Percentiles rank a stretch among this genome's conserved stretches.
These are phyloP conservation scores for Mercurialis annua DNA, from an alignment of 345 rosid species.

Conservation along the genomic window DNA sequence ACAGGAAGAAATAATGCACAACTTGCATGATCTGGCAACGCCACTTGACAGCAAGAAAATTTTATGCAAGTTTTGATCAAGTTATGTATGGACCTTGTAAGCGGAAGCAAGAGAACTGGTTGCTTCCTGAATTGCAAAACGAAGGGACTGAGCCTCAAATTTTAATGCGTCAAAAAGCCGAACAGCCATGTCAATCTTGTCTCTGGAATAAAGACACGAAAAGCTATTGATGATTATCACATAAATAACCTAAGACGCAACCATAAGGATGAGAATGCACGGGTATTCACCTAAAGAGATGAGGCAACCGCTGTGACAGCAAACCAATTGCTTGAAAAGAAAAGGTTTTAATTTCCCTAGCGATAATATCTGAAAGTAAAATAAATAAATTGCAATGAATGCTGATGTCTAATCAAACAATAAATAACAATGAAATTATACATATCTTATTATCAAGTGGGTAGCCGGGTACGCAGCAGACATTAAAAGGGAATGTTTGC, in stretches of 20 bases:
- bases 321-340: slow-evolving; percentile 93
- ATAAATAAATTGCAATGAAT: slow-evolving; percentile 7
- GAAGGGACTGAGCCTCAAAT: slow-evolving; percentile 66
- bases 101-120: slow-evolving; percentile 75
- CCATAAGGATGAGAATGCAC: slow-evolving; percentile 15
- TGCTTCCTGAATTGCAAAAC: slow-evolving; percentile 79
- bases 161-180: slow-evolving; percentile 88
- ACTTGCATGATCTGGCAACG: neutral
- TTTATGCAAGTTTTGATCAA: neutral
- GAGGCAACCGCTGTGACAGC: slow-evolving; percentile 84
- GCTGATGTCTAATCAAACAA: slow-evolving; percentile 17
- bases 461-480: slow-evolving; percentile 1
- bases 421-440: slow-evolving; percentile 10
- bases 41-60: neutral
- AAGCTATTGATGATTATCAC: slow-evolving; percentile 6
- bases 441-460: neutral
- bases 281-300: slow-evolving; percentile 73
- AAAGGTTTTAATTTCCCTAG: slow-evolving; percentile 71
- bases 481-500: slow-evolving; percentile 9
- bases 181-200: slow-evolving; percentile 83
- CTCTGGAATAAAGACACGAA: slow-evolving; percentile 50
- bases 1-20: neutral
- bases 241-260: slow-evolving; percentile 19
- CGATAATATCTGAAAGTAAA: slow-evolving; percentile 49
- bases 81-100: slow-evolving; percentile 55